Evolutionary conservation across 495 filamentous ascomycete genomes (phyloP), one percentile per base, ranked within the genome.

Genomic region (Arthonia radiata): DNA sequence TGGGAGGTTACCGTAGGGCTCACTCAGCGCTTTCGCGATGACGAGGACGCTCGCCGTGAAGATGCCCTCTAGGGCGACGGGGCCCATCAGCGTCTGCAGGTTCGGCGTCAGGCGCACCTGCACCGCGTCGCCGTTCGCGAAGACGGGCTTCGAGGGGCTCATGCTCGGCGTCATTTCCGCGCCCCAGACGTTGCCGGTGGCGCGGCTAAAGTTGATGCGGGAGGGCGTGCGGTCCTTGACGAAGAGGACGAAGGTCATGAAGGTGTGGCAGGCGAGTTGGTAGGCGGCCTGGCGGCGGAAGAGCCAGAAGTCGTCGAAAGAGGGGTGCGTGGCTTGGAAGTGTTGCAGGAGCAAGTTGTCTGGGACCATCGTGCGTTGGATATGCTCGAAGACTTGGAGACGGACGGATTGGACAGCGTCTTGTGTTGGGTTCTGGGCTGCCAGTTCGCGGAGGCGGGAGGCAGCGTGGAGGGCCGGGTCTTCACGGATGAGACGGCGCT

Each of bases 211-310:
- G 45, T 71, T 67, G 41, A 94, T 67, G 54, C 94, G 94, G 49
- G 82, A 77, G 3, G 89, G 89, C 39, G 78, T 93, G 30, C 89
- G 76, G 39, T 73, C 72, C 46, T 75, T 73, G 61, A 94, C 93
- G 54, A 79, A 78, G 53, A 99, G 75, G 33, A 89, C 71, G 43
- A 92, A 94, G 18, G 89, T 99, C 75, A 99, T 90, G 55, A 94
- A 99, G 8, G 82, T 91, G 30, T 93, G 61, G 2, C 81, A 71
- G n/a, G 86, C 81, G 26, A 91, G 69, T 49, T 94, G 86, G 51
- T 93, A 93, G 16, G 77, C 71, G 48, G 94, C 93, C 31, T 90
- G 80, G 26, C 81, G 68, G 23, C 83, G 70, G 73, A 99, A 99
- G 21, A 94, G 67, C 76, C 82, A 94, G 60, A 94, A 92, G 39